Percentiles rank a stretch among this genome's conserved stretches.
These are phyloP conservation scores for Trichopus zeylanicus DNA, from an alignment of 116 monocot species.

Conservation along the genomic window DNA sequence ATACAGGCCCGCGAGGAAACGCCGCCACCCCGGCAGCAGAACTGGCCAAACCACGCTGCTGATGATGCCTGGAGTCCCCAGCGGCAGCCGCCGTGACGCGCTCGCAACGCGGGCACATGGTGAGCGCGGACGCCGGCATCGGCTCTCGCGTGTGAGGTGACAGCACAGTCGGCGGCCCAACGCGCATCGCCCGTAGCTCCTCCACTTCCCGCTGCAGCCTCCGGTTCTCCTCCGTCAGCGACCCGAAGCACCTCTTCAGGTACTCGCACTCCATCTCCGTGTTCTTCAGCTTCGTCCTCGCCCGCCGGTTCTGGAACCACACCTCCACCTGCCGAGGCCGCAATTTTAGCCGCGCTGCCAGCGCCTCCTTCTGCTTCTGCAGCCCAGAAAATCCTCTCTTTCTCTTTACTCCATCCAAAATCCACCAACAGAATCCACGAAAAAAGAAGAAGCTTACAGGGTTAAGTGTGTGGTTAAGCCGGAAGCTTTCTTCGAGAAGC, in stretches of 20 bases:
- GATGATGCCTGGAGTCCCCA: too few species aligned
- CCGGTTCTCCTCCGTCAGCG: conserved; percentile 63
- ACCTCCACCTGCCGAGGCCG: conserved; percentile 68
- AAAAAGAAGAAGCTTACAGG: conserved; percentile 30
- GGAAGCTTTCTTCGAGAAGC: conserved; percentile 65
- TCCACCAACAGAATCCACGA: too few species aligned
- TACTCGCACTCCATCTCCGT: conserved; percentile 73
- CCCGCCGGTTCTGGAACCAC: conserved; percentile 75
- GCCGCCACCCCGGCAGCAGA: background rate
- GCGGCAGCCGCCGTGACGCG: conserved; percentile 29
- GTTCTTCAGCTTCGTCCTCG: conserved; percentile 72
- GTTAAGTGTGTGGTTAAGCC: conserved; percentile 62
- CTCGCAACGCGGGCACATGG: conserved; percentile 69
- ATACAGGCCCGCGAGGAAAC: background rate
- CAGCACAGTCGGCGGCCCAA: conserved; percentile 51
- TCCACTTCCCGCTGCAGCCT: conserved; percentile 56
- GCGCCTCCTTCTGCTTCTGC: conserved; percentile 70
- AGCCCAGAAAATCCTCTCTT: background rate
- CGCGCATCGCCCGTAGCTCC: conserved; percentile 44
- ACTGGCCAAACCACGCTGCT: background rate
- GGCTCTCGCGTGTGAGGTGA: conserved; percentile 48
- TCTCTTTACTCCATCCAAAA: background rate
- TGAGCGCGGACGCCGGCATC: conserved; percentile 39
- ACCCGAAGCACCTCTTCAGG: conserved; percentile 47
- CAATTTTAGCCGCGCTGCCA: conserved; percentile 45